Conservation (phyloP, 176 grass and related monocot genomes). For the Dendrocalamus sinicus region DNA sequence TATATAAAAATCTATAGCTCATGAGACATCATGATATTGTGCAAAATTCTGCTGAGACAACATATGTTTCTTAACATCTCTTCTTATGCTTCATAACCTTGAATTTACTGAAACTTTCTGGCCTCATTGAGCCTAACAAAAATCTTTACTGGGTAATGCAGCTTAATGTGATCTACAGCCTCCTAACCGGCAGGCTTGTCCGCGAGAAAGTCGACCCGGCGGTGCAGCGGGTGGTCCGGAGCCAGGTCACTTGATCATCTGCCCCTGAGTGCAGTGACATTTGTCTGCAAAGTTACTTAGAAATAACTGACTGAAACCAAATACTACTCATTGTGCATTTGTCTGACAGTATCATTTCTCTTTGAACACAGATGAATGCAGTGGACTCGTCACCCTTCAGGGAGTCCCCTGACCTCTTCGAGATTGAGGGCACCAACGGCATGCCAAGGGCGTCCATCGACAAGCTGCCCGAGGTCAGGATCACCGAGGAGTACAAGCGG, state of each 20-base stretch:
- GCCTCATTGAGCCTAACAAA: background rate
- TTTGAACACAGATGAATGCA: conserved; percentile 67
- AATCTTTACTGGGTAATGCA: background rate
- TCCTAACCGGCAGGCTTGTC: conserved; percentile 73
- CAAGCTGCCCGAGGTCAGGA: conserved; percentile 64
- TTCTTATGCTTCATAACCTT: background rate
- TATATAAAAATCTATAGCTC: background rate
- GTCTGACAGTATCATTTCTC: background rate
- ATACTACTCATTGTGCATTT: background rate
- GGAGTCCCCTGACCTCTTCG: conserved; percentile 70
- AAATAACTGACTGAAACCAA: background rate
- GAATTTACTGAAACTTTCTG: background rate
- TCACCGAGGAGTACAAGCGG: conserved; percentile 58
- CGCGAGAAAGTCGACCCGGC: conserved; percentile 86
- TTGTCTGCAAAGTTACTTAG: background rate
- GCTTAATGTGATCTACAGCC: conserved; percentile 85
- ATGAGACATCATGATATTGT: background rate
- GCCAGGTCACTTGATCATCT: conserved; percentile 54
- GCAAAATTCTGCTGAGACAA: background rate
- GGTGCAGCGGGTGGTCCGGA: conserved; percentile 78
- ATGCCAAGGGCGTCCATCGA: conserved; percentile 64
- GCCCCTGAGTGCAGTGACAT: background rate
- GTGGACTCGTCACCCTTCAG: conserved; percentile 60
- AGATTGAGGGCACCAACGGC: conserved; percentile 63
- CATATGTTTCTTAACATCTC: background rate